Percentiles rank a stretch among this genome's conserved stretches.
Conservation (phyloP, 106 monocot genomes). For the Dactylorhiza incarnata region DNA sequence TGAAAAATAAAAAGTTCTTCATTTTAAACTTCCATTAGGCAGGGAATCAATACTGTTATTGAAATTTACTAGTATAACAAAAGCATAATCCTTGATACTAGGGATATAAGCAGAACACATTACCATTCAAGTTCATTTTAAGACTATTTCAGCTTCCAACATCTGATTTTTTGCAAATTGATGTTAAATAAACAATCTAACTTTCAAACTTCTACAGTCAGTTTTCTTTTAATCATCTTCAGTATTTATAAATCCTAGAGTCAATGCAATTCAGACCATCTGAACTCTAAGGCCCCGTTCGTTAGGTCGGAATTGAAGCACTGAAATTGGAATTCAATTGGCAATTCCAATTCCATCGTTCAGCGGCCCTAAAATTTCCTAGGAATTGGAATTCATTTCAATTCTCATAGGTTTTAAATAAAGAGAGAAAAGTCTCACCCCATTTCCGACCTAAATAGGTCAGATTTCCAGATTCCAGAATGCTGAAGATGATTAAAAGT, state of each 20-base stretch:
- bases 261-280: background rate
- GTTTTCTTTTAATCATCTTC: background rate
- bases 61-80: background rate
- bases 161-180: background rate
- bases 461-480: too few relatives aligned
- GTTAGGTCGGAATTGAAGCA: too few relatives aligned
- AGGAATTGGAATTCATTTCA: too few relatives aligned
- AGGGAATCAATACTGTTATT: background rate
- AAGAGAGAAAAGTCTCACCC: too few relatives aligned
- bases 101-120: background rate
- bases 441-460: too few relatives aligned
- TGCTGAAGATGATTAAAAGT: too few relatives aligned
- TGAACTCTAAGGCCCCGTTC: background rate
- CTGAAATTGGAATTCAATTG: too few relatives aligned
- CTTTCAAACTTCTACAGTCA: background rate
- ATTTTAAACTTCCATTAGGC: background rate
- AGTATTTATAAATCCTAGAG: background rate
- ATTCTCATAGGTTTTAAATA: too few relatives aligned
- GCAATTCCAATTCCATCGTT: too few relatives aligned
- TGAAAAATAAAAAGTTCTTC: background rate
- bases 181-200: background rate
- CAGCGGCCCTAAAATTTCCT: too few relatives aligned
- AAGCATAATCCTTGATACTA: background rate
- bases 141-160: background rate
- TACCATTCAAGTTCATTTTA: constrained; percentile 3